These are phyloP conservation scores for Miamiensis avidus DNA, from an alignment of 169 alveolate genomes.

Conservation along the genomic window DNA sequence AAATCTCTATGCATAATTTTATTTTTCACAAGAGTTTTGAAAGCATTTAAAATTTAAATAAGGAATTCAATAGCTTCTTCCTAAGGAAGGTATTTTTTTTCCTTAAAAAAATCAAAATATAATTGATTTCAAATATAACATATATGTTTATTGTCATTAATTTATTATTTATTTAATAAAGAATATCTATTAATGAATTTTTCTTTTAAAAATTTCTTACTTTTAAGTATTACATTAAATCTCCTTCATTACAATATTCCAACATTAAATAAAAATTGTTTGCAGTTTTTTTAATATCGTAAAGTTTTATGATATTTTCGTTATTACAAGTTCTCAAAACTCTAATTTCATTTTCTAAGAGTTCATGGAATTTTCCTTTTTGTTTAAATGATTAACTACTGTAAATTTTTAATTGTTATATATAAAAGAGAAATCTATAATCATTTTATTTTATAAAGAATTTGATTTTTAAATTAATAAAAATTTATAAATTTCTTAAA, in stretches of 20 bases:
- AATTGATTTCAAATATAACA: too few relatives aligned
- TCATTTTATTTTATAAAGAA: too few relatives aligned
- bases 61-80: conserved; percentile 48
- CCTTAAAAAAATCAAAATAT: conserved; percentile 5
- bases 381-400: too few relatives aligned
- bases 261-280: conserved; percentile 62
- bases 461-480: too few relatives aligned
- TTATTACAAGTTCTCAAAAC: conserved; percentile 46
- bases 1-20: conserved; percentile 68
- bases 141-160: too few relatives aligned
- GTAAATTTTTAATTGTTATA: too few relatives aligned
- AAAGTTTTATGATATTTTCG: conserved; percentile 57
- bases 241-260: conserved; percentile 76
- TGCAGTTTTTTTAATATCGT: conserved; percentile 54
- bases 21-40: conserved; percentile 43
- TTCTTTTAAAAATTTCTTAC: neutral
- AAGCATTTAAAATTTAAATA: conserved; percentile 50
- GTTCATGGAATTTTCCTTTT: conserved; percentile 47
- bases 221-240: conserved; percentile 33
- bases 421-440: too few relatives aligned
- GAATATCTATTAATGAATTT: too few relatives aligned
- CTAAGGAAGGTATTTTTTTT: conserved; percentile 44
- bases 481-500: too few relatives aligned
- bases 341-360: conserved; percentile 50
- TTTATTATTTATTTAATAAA: too few relatives aligned